Evolutionary conservation across 176 grass and related monocot species (phyloP).

Genomic region (Carex littledalei): DNA sequence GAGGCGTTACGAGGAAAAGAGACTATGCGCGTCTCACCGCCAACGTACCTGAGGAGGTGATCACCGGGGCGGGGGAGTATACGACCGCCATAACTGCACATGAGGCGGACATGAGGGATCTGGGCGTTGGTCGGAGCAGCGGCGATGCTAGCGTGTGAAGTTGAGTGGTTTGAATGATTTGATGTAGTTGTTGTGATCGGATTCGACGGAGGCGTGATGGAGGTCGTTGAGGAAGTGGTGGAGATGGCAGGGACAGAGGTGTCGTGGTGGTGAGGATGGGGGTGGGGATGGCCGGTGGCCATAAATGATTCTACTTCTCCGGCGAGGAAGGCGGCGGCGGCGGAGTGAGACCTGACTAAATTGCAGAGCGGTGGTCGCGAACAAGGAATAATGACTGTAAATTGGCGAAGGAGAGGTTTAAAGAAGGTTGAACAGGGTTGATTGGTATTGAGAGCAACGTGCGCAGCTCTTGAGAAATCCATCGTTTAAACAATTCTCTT

Average conservation of each 20-base stretch:
- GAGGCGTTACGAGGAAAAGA: conserved; percentile 51
- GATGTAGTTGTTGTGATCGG: conserved; percentile 11
- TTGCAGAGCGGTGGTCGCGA: background rate
- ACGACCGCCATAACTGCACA: conserved; percentile 89
- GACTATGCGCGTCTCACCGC: conserved; percentile 90
- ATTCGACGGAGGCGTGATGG: conserved; percentile 29
- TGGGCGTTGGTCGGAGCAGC: background rate
- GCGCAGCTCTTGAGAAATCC: background rate
- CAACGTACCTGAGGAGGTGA: conserved; percentile 72
- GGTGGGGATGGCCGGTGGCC: conserved; percentile 26
- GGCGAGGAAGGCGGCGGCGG: background rate
- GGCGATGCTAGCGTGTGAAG: background rate
- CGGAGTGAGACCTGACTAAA: background rate
- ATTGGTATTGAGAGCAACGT: background rate
- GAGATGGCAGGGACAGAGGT: conserved; percentile 8
- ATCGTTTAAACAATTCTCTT: background rate
- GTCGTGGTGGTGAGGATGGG: conserved; percentile 12
- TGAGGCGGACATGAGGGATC: conserved; percentile 49
- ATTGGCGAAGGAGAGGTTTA: background rate
- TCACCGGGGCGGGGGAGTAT: conserved; percentile 75
- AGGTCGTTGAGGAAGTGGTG: conserved; percentile 5
- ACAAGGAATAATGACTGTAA: no score
- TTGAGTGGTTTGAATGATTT: background rate
- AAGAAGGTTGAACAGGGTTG: background rate
- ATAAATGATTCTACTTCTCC: background rate